Evolutionary conservation across 148 eudicot species (phyloP).

Genomic region (Agrostemma githago): DNA sequence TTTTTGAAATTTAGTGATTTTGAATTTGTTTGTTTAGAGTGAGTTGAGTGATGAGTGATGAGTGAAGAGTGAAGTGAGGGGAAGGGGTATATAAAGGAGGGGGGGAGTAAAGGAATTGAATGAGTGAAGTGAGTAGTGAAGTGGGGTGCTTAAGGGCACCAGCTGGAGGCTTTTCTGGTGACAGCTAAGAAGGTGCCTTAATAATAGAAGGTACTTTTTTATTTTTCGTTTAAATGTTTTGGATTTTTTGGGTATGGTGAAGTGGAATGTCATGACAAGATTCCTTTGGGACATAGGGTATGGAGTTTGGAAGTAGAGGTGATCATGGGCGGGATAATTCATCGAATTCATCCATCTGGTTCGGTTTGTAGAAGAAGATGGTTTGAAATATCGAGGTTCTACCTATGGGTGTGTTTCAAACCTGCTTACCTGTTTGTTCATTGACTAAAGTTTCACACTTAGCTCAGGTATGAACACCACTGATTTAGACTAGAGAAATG

Average conservation of each 20-base stretch:
- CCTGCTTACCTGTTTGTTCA: too few species aligned
- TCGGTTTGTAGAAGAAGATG: too few species aligned
- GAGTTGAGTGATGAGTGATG: background rate
- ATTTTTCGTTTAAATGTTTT: background rate
- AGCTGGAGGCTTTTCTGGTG: constrained; percentile 30
- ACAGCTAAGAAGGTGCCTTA: constrained; percentile 23
- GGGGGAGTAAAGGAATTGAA: constrained; percentile 18
- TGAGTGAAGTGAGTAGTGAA: constrained; percentile 11
- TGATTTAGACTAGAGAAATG: too few species aligned
- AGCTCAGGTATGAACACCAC: too few species aligned
- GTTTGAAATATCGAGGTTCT: too few species aligned
- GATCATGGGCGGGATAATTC: too few species aligned
- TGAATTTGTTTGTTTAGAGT: too few species aligned
- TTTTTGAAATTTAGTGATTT: background rate
- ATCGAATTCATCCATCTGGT: too few species aligned
- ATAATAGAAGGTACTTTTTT: background rate
- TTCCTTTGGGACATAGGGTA: background rate
- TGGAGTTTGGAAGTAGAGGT: too few species aligned
- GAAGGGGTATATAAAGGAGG: constrained; percentile 26
- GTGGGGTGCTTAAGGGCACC: constrained; percentile 30
- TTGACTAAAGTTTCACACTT: too few species aligned
- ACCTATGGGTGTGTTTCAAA: too few species aligned
- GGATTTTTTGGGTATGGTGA: constrained; percentile 16
- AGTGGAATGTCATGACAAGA: constrained; percentile 12
- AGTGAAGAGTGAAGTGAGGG: background rate